These are phyloP conservation scores for Torrubiellomyces zombiae DNA, from an alignment of 2,329 filamentous ascomycete species.

Conservation along the genomic window DNA sequence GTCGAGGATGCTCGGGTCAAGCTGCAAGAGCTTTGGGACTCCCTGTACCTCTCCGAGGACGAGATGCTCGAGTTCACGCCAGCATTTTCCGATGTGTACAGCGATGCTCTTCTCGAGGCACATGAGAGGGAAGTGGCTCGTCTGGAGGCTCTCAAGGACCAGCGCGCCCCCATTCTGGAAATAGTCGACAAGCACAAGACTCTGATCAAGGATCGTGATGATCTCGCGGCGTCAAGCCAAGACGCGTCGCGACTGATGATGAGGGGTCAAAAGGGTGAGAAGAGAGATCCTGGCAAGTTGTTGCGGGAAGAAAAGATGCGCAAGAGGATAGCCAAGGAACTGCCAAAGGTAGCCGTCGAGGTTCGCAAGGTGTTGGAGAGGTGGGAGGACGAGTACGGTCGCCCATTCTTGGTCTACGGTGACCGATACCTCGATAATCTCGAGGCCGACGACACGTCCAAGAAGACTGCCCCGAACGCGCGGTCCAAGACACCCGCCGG, in stretches of 20 bases:
- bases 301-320: conserved; percentile 96
- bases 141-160: conserved; percentile 66
- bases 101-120: conserved; percentile 82
- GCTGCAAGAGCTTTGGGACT: conserved; percentile 90
- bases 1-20: conserved; percentile 85
- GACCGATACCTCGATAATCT: conserved; percentile 79
- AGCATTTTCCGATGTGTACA: conserved; percentile 93
- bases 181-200: conserved; percentile 72
- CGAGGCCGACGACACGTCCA: conserved; percentile 44
- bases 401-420: conserved; percentile 84
- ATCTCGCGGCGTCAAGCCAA: conserved; percentile 78
- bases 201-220: conserved; percentile 71
- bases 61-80: conserved; percentile 98
- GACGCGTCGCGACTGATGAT: conserved; percentile 88
- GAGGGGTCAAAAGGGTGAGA: conserved; percentile 83
- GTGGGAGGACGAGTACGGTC: conserved; percentile 89
- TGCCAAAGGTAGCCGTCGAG: conserved; percentile 82
- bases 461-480: conserved; percentile 30
- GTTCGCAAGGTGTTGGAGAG: conserved; percentile 62
- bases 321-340: conserved; percentile 88
- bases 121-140: conserved; percentile 83
- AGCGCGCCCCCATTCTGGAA: conserved; percentile 68
- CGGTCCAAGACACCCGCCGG: conserved; percentile 62
- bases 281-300: conserved; percentile 83
- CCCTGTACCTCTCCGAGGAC: conserved; percentile 86